Conservation (phyloP, 2,329 filamentous ascomycete species). For the Phyllosticta citribraziliensis region DNA sequence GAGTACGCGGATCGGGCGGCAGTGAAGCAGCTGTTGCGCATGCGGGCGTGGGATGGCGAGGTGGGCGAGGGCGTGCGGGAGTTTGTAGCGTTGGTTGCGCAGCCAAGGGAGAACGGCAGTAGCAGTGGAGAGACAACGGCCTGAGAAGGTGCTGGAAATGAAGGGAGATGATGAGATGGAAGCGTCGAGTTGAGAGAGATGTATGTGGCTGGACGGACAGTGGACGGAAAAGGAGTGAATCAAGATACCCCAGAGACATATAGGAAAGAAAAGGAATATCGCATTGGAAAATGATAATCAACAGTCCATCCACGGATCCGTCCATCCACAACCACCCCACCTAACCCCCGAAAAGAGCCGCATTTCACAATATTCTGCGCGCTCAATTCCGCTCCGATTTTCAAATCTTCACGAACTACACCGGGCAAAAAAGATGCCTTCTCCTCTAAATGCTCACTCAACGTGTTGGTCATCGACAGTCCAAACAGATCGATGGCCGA, state of each 20-base stretch:
- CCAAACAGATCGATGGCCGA: too few species aligned
- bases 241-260: background rate
- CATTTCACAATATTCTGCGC: slow-evolving; percentile 14
- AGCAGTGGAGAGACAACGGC: background rate
- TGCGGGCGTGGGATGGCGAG: background rate
- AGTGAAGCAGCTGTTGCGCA: background rate
- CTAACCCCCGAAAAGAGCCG: slow-evolving; percentile 2
- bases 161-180: background rate
- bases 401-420: too few species aligned
- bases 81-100: slow-evolving; percentile 4
- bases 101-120: too few species aligned
- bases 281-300: too few species aligned
- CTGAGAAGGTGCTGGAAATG: too few species aligned
- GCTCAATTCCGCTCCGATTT: background rate
- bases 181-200: background rate
- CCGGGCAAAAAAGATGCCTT: too few species aligned
- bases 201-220: too few species aligned
- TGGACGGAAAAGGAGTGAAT: too few species aligned
- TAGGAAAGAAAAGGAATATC: background rate
- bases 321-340: background rate
- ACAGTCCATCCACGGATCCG: background rate
- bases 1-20: background rate
- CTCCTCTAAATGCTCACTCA: too few species aligned
- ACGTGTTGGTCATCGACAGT: too few species aligned
- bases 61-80: slow-evolving; percentile 4